Conservation (phyloP, 2,329 filamentous ascomycete genomes). For the Xylariaceae sp. region DNA sequence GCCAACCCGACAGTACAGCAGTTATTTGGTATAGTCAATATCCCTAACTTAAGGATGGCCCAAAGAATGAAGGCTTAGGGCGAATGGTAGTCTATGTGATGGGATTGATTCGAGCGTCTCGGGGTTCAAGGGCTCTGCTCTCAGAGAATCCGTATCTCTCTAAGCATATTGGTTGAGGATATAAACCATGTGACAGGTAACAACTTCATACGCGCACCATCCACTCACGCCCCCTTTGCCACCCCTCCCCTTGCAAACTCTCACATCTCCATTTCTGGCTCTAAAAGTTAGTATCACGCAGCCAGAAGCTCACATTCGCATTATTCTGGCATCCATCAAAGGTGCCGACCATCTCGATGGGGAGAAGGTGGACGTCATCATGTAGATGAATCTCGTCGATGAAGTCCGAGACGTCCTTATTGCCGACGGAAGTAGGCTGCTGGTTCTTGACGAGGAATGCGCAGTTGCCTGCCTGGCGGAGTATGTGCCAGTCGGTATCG, state of each 20-base stretch:
- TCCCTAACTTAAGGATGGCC: too few relatives aligned
- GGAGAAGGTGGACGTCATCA: constrained; percentile 5
- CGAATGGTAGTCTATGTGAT: too few relatives aligned
- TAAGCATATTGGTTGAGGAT: too few relatives aligned
- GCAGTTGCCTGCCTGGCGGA: constrained; percentile 19
- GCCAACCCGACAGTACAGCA: too few relatives aligned
- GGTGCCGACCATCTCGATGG: constrained; percentile 23
- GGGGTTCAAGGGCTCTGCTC: too few relatives aligned
- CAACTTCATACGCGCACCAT: too few relatives aligned
- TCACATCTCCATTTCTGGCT: not conserved
- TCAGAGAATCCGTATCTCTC: too few relatives aligned
- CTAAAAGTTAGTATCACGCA: constrained; percentile 18
- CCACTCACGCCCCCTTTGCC: not conserved
- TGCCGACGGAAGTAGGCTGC: constrained; percentile 24
- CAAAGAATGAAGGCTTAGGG: too few relatives aligned
- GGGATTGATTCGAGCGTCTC: too few relatives aligned
- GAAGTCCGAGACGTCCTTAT: constrained; percentile 26
- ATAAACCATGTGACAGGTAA: too few relatives aligned
- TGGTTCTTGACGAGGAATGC: constrained; percentile 25
- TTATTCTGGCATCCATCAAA: constrained; percentile 18
- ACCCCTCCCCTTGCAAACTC: not conserved
- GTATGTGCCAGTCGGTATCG: constrained; percentile 24
- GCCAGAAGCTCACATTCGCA: constrained; percentile 27
- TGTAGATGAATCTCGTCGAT: constrained; percentile 19
- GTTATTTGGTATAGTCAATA: too few relatives aligned